These are phyloP conservation scores for Alternaria angustiovoidea DNA, from an alignment of 2,329 filamentous ascomycete species.

Conservation along the genomic window DNA sequence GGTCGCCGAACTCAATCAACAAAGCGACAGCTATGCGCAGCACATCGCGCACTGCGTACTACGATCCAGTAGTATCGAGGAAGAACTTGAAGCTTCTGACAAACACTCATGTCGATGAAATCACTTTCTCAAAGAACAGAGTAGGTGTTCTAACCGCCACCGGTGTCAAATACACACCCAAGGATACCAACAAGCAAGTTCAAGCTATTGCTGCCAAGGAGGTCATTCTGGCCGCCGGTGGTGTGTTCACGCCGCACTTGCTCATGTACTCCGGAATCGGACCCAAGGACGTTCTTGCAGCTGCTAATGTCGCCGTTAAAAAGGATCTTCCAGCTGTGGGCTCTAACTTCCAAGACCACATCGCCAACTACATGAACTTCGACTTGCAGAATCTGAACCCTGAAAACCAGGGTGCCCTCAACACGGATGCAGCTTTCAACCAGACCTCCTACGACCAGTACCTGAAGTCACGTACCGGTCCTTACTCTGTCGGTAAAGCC, in stretches of 20 bases:
- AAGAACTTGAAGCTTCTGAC: constrained; percentile 20
- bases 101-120: constrained; percentile 14
- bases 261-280: constrained; percentile 32
- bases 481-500: constrained; percentile 23
- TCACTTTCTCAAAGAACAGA: constrained; percentile 9
- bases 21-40: constrained; percentile 16
- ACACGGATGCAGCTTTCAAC: constrained; percentile 31
- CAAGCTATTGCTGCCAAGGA: constrained; percentile 51
- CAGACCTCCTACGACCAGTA: constrained; percentile 28
- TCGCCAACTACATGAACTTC: constrained; percentile 20
- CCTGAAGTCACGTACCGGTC: constrained; percentile 31
- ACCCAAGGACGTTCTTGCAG: constrained; percentile 27
- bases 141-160: constrained; percentile 6
- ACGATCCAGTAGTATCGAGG: constrained; percentile 20
- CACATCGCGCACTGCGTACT: constrained; percentile 18
- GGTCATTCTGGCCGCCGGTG: constrained; percentile 66
- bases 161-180: constrained; percentile 17
- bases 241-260: constrained; percentile 66
- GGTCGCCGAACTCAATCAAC: constrained; percentile 30
- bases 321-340: constrained; percentile 31
- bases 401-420: constrained; percentile 10
- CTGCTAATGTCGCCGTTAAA: constrained; percentile 21
- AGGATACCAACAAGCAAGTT: constrained; percentile 17
- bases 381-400: constrained; percentile 13
- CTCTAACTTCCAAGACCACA: constrained; percentile 32